These are phyloP conservation scores for Crithidia fasciculata DNA, from an alignment of 208 protist genomes.

Conservation along the genomic window DNA sequence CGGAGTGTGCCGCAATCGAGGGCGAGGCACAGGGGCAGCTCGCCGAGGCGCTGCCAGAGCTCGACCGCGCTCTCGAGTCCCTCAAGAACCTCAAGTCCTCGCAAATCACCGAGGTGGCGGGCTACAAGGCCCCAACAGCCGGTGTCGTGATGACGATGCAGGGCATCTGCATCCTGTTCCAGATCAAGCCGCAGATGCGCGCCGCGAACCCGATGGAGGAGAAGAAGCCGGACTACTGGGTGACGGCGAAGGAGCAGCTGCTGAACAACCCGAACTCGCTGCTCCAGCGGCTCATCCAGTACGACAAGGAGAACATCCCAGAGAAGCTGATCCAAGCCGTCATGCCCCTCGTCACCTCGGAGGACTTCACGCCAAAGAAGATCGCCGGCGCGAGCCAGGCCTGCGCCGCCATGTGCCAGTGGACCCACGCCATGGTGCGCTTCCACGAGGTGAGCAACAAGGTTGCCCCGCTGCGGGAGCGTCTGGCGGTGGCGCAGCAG, in stretches of 20 bases:
- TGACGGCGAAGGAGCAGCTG: slow-evolving; percentile 92
- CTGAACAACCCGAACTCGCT: slow-evolving; percentile 92
- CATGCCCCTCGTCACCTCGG: slow-evolving; percentile 90
- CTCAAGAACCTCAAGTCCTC: slow-evolving; percentile 97
- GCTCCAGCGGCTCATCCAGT: slow-evolving; percentile 94
- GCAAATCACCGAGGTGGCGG: slow-evolving; percentile 97
- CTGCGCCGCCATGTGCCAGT: slow-evolving; percentile 98
- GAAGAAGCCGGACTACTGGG: slow-evolving; percentile 97
- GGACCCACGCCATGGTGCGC: slow-evolving; percentile 98
- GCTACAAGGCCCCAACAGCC: slow-evolving; percentile 95
- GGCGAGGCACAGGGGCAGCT: slow-evolving; percentile 95
- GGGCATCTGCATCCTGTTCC: slow-evolving; percentile 97
- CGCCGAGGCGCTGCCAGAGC: slow-evolving; percentile 95
- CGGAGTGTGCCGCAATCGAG: slow-evolving; percentile 94
- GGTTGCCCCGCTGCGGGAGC: slow-evolving; percentile 93
- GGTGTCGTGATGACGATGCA: slow-evolving; percentile 98
- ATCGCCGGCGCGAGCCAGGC: slow-evolving; percentile 95
- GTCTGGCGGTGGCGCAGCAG: slow-evolving; percentile 90
- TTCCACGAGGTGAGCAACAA: slow-evolving; percentile 97
- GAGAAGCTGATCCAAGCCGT: slow-evolving; percentile 95
- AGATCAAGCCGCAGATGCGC: slow-evolving; percentile 96
- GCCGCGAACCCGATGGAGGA: slow-evolving; percentile 94
- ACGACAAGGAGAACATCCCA: slow-evolving; percentile 97
- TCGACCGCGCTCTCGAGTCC: slow-evolving; percentile 95
- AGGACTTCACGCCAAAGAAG: slow-evolving; percentile 96